A percentile compares a stretch with the other conserved stretches of the same genome.
These are phyloP conservation scores for Yarrowia yakushimensis DNA, from an alignment of 805 yeast genomes.

Conservation along the genomic window DNA sequence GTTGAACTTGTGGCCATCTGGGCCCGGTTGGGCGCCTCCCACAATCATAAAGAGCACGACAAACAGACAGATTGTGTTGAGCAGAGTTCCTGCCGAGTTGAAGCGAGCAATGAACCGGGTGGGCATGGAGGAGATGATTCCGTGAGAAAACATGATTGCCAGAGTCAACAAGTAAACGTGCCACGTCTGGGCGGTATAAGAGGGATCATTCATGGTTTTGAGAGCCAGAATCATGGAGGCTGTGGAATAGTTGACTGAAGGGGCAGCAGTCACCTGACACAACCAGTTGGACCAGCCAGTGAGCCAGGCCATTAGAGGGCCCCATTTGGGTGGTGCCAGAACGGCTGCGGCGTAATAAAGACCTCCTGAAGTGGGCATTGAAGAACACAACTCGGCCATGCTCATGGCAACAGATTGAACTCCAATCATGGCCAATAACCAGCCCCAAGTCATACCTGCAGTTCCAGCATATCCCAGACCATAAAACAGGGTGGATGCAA, in stretches of 20 bases:
- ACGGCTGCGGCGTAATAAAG: constrained; percentile 65
- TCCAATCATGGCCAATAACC: constrained; percentile 52
- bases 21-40: constrained; percentile 40
- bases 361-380: constrained; percentile 67
- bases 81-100: constrained; percentile 49
- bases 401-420: constrained; percentile 52
- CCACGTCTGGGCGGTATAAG: constrained; percentile 46
- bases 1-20: constrained; percentile 47
- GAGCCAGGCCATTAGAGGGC: constrained; percentile 56
- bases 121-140: constrained; percentile 50
- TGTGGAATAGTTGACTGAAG: constrained; percentile 56
- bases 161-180: constrained; percentile 51
- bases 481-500: constrained; percentile 58
- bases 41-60: constrained; percentile 54
- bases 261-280: constrained; percentile 60
- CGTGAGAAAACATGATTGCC: constrained; percentile 49
- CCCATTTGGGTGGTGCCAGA: constrained; percentile 53
- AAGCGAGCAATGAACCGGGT: constrained; percentile 53
- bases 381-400: constrained; percentile 57
- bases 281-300: constrained; percentile 65
- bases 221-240: constrained; percentile 57
- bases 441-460: constrained; percentile 64
- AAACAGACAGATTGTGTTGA: constrained; percentile 49
- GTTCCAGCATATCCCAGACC: constrained; percentile 61
- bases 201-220: constrained; percentile 42